Base-by-base conservation (phyloP, 192 early-diverging fungal species). In the Oehlia diaphana region DNA sequence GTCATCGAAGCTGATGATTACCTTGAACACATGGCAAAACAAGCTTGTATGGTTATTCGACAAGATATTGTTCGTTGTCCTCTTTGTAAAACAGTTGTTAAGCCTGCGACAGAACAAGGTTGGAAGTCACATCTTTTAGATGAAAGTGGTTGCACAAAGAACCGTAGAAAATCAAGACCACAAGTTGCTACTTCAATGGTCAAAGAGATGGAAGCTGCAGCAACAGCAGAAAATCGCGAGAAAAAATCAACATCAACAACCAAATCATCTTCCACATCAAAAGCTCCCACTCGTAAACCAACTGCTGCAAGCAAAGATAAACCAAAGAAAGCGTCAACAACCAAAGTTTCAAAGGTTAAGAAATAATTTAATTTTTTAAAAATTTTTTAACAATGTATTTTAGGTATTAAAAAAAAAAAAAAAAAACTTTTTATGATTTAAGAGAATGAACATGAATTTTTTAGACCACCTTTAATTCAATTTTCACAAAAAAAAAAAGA, bases 41-140 rank as follows among this genome's bases (percentile, higher is more conserved):
- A 88, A 42, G 68, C 81, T n/a, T 91, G 87, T 72, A 63, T 79
- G 37, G 79, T 21, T 9, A 81, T 79, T 10, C 84, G 68, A 28
- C 42, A 71, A 26, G 72, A 81, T 9, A 83, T 81, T 2, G 72
- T 81, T 42, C 79, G 90, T 39, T 93, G 92, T 76, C 92, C 92
- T 21, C 74, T 93, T 12, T 93, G 92, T 80, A 90, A 90, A 28
- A 33, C 72, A 2, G 87, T 92, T 72, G 73, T 93, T 31, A 65
- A 73, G 9, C 84, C 83, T 8, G 86, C 83, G 28, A 87, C 86
- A 2, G 92, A 93, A 61, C 82, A 82, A 31, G 85, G 87, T 3
- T 92, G 92, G 93, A 92, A 90, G 53, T 28, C 76, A 63, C 93
- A 94, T 84, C 80, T 94, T 14, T 65, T 92, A n/a, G 44, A 63